These are phyloP conservation scores for Fusarium redolens DNA, from an alignment of 2,329 filamentous ascomycete genomes.

Conservation along the genomic window DNA sequence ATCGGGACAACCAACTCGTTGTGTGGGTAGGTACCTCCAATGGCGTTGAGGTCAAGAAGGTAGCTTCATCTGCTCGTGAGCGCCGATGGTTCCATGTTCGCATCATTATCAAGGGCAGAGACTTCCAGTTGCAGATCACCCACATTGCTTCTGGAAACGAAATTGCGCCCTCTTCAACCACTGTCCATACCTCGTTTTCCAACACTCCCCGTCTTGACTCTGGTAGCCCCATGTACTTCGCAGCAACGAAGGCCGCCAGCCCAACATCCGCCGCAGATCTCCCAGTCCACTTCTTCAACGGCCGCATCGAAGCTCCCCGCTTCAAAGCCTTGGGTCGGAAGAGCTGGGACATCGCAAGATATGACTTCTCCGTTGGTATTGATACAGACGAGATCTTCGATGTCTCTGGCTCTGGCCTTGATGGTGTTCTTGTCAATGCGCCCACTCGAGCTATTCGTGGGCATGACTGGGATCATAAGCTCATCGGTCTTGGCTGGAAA, in stretches of 20 bases:
- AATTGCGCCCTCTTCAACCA: not conserved
- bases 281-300: not conserved
- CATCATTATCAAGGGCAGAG: rapidly evolving
- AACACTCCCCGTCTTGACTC: not conserved
- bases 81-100: not conserved
- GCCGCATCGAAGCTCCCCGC: not conserved
- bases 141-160: not conserved
- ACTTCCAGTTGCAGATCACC: not conserved
- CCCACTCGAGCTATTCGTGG: not conserved
- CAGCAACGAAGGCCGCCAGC: not conserved
- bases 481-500: not conserved
- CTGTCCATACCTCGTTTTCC: not conserved
- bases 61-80: not conserved
- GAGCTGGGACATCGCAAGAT: not conserved
- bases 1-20: not conserved
- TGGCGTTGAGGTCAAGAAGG: not conserved
- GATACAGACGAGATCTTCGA: not conserved
- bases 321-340: not conserved
- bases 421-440: not conserved
- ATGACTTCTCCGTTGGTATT: not conserved
- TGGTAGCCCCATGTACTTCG: not conserved
- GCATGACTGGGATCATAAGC: not conserved
- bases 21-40: not conserved
- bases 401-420: not conserved
- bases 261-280: not conserved